These are phyloP conservation scores for Diaporthe citri DNA, from an alignment of 2,329 filamentous ascomycete genomes.

Conservation along the genomic window DNA sequence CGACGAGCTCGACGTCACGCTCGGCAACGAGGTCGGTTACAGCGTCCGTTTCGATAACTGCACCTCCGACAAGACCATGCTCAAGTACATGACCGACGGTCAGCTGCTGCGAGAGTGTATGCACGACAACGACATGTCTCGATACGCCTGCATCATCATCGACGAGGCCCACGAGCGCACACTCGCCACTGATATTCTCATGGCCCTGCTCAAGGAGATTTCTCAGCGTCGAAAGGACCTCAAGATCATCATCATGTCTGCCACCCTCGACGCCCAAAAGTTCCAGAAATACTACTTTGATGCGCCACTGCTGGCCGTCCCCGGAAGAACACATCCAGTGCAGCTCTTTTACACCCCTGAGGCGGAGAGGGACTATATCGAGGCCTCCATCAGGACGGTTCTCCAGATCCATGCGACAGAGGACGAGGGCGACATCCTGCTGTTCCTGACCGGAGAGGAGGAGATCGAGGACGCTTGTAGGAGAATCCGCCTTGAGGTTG, in stretches of 20 bases:
- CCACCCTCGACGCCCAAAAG: slow-evolving; percentile 96
- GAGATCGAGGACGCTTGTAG: slow-evolving; percentile 97
- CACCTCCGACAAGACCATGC: slow-evolving; percentile 86
- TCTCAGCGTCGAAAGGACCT: slow-evolving; percentile 85
- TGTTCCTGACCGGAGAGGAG: slow-evolving; percentile 98
- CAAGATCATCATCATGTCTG: slow-evolving; percentile 99
- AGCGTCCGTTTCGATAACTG: slow-evolving; percentile 99
- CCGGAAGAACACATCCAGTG: slow-evolving; percentile 94
- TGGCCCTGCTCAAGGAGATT: slow-evolving; percentile 95
- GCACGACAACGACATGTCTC: slow-evolving; percentile 90
- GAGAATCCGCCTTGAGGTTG: slow-evolving; percentile 90
- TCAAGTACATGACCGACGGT: slow-evolving; percentile 99
- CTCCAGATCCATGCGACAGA: slow-evolving; percentile 97
- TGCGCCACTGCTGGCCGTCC: slow-evolving; percentile 92
- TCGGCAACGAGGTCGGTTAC: slow-evolving; percentile 97
- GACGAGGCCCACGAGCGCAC: slow-evolving; percentile 99
- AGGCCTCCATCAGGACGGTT: slow-evolving; percentile 93
- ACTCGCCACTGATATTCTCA: slow-evolving; percentile 95
- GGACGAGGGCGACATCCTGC: slow-evolving; percentile 88
- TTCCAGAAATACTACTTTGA: slow-evolving; percentile 98
- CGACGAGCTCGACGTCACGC: slow-evolving; percentile 91
- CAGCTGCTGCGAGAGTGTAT: slow-evolving; percentile 97
- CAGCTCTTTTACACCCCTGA: slow-evolving; percentile 99
- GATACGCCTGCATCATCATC: slow-evolving; percentile 97
- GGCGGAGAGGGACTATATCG: slow-evolving; percentile 95